Evolutionary conservation across 108 stramenopile genomes (phyloP).

Genomic region (Conticribra weissflogii): DNA sequence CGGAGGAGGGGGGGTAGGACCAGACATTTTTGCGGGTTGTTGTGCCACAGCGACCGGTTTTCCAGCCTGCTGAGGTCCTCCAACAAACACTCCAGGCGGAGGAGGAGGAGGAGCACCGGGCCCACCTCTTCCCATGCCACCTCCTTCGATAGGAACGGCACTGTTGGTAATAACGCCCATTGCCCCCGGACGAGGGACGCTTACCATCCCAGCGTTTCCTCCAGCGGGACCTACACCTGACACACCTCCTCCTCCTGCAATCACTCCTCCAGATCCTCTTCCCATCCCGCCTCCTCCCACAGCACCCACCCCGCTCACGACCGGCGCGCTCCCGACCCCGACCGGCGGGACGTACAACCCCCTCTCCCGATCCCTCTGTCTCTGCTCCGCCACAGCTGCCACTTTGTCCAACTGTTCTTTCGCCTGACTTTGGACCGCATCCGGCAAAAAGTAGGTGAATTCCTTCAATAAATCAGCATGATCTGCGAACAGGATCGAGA

Average conservation of each 20-base stretch:
- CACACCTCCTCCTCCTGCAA: not conserved
- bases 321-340: not conserved
- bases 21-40: too few relatives aligned
- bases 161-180: too few relatives aligned
- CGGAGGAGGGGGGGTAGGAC: too few relatives aligned
- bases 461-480: conserved; percentile 98
- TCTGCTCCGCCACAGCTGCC: conserved; percentile 85
- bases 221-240: too few relatives aligned
- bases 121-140: conserved; percentile 1
- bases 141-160: too few relatives aligned
- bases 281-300: not conserved
- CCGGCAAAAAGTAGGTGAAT: conserved; percentile 99
- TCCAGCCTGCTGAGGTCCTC: too few relatives aligned
- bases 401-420: conserved; percentile 87
- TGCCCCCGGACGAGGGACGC: too few relatives aligned
- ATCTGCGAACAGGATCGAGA: conserved; percentile 95
- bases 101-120: conserved; percentile 18
- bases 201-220: too few relatives aligned
- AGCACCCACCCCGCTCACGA: not conserved
- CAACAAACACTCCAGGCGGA: too few relatives aligned
- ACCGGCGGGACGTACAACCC: conserved; percentile 11
- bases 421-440: conserved; percentile 97
- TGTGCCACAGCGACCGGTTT: too few relatives aligned
- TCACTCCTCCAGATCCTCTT: not conserved
- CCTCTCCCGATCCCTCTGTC: conserved; percentile 52